Percentiles rank a stretch among this genome's conserved stretches.
Conservation (phyloP, 225 moss, liverwort and hornwort species). For the Sphagnum contortum region DNA sequence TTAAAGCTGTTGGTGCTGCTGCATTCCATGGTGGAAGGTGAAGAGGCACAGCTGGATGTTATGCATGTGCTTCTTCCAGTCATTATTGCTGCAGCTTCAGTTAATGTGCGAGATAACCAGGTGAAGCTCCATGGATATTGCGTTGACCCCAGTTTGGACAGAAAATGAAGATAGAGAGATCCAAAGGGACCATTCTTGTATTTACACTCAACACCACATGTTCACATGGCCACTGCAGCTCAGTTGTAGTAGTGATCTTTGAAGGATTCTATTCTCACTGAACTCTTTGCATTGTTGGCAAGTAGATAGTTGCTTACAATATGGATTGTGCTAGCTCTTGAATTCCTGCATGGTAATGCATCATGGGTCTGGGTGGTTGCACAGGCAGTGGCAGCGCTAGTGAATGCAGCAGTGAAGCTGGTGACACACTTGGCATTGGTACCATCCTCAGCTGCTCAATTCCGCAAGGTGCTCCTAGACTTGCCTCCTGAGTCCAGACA, state of each 20-base stretch:
- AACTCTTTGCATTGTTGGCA: too few relatives aligned
- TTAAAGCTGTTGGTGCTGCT: conserved; percentile 85
- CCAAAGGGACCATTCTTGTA: too few relatives aligned
- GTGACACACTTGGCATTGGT: conserved; percentile 93
- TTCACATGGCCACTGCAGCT: too few relatives aligned
- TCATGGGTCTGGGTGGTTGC: neutral
- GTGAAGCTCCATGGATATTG: conserved; percentile 5
- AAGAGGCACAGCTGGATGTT: conserved; percentile 76
- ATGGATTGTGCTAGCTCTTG: too few relatives aligned
- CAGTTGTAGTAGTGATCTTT: too few relatives aligned
- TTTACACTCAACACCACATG: too few relatives aligned
- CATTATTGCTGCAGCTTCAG: conserved; percentile 81
- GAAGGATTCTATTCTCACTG: too few relatives aligned
- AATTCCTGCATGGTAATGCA: too few relatives aligned
- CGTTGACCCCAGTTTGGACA: too few relatives aligned
- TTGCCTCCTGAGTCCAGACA: conserved; percentile 84
- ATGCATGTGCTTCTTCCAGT: conserved; percentile 83
- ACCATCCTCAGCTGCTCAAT: conserved; percentile 73
- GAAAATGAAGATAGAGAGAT: too few relatives aligned
- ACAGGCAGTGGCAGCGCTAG: conserved; percentile 51
- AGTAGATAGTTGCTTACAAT: too few relatives aligned
- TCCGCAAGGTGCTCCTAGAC: conserved; percentile 76
- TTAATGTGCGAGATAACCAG: conserved; percentile 50
- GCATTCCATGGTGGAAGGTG: conserved; percentile 82
- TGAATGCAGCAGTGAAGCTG: conserved; percentile 78